Conservation (phyloP, 2,329 filamentous ascomycete genomes). For the Aspergillus pseudonomiae region DNA sequence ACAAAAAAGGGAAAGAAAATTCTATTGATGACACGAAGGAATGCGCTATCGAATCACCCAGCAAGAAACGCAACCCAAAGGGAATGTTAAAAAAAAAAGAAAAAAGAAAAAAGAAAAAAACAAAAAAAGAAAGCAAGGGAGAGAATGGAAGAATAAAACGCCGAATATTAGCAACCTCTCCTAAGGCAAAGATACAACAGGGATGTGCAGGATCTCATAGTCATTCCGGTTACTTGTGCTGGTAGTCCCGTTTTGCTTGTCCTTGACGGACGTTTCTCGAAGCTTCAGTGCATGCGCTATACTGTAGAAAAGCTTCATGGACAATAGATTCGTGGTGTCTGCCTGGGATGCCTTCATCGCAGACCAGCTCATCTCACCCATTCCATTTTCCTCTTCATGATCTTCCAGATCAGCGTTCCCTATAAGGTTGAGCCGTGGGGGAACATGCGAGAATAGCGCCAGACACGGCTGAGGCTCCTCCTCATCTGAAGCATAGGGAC, state of each 20-base stretch:
- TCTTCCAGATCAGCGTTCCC: slow-evolving; percentile 19
- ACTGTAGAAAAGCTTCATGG: slow-evolving; percentile 15
- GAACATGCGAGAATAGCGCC: slow-evolving; percentile 23
- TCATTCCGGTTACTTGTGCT: not conserved
- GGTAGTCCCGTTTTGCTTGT: not conserved
- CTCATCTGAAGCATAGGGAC: slow-evolving; percentile 19
- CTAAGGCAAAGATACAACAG: slow-evolving; percentile 18
- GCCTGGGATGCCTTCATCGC: slow-evolving; percentile 3
- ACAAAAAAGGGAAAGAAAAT: not conserved
- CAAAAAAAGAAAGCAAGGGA: no score
- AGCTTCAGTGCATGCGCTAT: slow-evolving; percentile 15
- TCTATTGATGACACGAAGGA: not conserved
- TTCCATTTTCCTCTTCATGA: slow-evolving; percentile 12
- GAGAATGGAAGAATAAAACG: not conserved
- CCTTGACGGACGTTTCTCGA: slow-evolving; percentile 13
- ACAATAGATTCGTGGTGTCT: slow-evolving; percentile 15
- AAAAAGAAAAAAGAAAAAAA: not conserved
- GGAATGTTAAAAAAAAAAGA: not conserved
- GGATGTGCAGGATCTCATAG: slow-evolving; percentile 15
- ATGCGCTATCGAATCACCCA: not conserved
- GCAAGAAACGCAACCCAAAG: not conserved
- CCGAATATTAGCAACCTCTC: no score
- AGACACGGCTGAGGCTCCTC: slow-evolving; percentile 18
- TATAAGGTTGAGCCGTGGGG: slow-evolving; percentile 14
- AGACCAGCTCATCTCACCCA: slow-evolving; percentile 3